Evolutionary conservation across 208 protist genomes (phyloP).

Genomic region (Leishmania guyanensis): DNA sequence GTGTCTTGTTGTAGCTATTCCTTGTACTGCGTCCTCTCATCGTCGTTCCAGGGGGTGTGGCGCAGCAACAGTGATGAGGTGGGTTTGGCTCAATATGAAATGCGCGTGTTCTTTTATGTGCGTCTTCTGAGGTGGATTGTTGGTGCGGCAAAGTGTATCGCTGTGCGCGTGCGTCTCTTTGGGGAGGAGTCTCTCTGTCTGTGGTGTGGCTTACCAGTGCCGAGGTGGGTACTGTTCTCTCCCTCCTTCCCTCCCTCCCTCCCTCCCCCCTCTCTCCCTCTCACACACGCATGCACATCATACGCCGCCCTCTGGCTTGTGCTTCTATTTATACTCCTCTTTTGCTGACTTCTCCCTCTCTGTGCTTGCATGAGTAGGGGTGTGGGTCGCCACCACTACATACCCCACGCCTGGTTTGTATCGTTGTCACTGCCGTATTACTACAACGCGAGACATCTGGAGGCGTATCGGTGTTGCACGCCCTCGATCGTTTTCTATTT

Average conservation of each 20-base stretch:
- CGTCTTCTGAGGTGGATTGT: neutral
- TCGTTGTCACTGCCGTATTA: neutral
- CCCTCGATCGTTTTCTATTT: neutral
- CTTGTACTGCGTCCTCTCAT: neutral
- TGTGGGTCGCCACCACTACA: neutral
- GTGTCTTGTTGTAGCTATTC: neutral
- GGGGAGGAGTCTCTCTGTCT: neutral
- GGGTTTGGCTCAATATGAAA: no score
- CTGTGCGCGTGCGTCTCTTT: neutral
- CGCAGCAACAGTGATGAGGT: no score
- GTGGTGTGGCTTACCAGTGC: neutral
- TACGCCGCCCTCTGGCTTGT: neutral
- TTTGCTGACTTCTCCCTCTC: neutral
- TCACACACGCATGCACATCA: neutral
- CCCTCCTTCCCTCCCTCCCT: neutral
- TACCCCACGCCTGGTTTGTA: neutral
- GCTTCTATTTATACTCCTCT: neutral
- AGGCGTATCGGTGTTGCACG: neutral
- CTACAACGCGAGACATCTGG: neutral
- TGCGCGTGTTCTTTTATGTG: neutral
- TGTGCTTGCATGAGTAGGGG: neutral
- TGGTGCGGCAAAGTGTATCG: neutral
- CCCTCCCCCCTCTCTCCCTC: neutral
- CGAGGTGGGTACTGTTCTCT: neutral
- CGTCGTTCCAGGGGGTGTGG: neutral